Evolutionary conservation across 495 filamentous ascomycete species (phyloP), one percentile per base, ranked within the genome.

Genomic region (Rhizodiscina lignyota): DNA sequence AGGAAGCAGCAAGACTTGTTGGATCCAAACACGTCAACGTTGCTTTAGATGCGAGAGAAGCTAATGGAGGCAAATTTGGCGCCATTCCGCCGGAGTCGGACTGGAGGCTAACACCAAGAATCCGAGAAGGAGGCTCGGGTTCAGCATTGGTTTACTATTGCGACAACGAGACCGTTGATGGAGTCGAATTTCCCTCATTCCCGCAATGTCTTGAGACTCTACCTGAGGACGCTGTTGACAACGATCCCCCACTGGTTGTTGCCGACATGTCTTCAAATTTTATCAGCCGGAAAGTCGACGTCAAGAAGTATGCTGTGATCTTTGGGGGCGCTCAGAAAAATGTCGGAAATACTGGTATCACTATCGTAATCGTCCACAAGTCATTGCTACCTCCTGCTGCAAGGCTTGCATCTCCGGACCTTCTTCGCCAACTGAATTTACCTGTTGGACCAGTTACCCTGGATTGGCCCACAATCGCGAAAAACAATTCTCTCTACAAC

Each of bases 141-240:
- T 56, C 78, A n/a, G 79, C 84, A 1, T 66, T 86, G 50, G 75
- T 85, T 4, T 94, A 94, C 58, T 83, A 73, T 48, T 94, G 87
- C 56, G 83, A 89, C 54, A 94, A 94, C 43, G 87, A 94, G 64
- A 87, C 82, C 0, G 81, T 87, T 4, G 86, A 94, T 55, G 87
- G 89, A 32, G 83, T 94, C n/a, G 87, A 96, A 51, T 94, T 86
- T 48, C 83, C 78, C 11, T 50, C 42, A 2, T 84, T 91, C 48
- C 86, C 87, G 11, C 55, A 66, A 34, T 52, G 56, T 21, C 62
- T 83, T 17, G 71, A 70, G 37, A 41, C 62, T 2, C 54, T 57
- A 36, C 53, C 54, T 17, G 61, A 67, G 23, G 53, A 59, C 28
- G 33, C 28, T 13, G 20, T 10, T 12, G 48, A 42, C 8, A 53